phyloP scores from a whole-genome alignment of 2,329 filamentous ascomycete species.

The Hypoxylon sp. region DNA sequence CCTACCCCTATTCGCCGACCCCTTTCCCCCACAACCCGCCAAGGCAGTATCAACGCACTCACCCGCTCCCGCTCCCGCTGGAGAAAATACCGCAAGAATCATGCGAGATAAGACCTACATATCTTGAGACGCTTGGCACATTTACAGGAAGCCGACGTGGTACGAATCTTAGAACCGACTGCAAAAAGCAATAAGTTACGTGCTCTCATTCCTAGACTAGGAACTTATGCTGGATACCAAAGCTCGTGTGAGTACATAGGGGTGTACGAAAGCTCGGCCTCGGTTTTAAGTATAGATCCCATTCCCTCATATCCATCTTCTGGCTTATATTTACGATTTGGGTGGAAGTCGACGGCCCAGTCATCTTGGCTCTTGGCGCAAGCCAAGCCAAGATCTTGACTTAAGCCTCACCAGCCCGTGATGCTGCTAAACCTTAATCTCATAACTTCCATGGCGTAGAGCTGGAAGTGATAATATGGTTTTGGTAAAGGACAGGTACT shows the following conservation, averaged over 20 bases:
- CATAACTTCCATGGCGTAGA: not conserved
- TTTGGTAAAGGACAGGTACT: not conserved
- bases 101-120: slow-evolving; percentile 24
- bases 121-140: slow-evolving; percentile 7
- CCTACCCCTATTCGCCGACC: slow-evolving; percentile 2
- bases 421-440: not conserved
- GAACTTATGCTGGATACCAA: too few species aligned
- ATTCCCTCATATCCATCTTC: not conserved
- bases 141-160: not conserved
- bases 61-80: not conserved
- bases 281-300: not conserved
- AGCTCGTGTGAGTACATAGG: not conserved
- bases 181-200: not conserved
- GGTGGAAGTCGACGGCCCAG: not conserved
- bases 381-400: slow-evolving; percentile 9
- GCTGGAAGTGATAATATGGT: not conserved
- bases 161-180: not conserved
- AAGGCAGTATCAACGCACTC: not conserved
- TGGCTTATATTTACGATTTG: not conserved
- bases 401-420: not conserved
- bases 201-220: not conserved
- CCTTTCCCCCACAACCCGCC: slow-evolving; percentile 7
- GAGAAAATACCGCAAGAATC: slow-evolving; percentile 34
- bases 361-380: slow-evolving; percentile 1
- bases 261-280: not conserved